Conservation (phyloP, 176 grass and related monocot genomes). For the Raddia distichophylla region DNA sequence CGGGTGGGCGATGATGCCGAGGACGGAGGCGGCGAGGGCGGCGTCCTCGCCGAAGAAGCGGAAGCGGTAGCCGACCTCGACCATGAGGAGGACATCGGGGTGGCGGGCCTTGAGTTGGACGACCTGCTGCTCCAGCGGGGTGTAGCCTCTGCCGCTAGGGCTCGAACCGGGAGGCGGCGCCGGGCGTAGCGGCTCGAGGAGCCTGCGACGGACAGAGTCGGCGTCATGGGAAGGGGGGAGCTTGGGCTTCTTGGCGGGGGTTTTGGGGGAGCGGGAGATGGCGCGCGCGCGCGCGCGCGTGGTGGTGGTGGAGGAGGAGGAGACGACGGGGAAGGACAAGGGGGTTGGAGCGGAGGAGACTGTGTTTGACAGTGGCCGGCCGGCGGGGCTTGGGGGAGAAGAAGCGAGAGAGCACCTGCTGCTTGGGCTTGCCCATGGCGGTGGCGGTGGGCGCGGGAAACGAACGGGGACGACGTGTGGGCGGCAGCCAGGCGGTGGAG, state of each 20-base stretch:
- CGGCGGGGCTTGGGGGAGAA: slow-evolving; percentile 65
- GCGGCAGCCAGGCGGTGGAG: not conserved
- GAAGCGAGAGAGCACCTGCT: slow-evolving; percentile 84
- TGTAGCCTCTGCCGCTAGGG: slow-evolving; percentile 55
- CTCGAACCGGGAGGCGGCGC: slow-evolving; percentile 1
- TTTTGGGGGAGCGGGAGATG: slow-evolving; percentile 63
- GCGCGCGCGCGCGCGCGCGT: slow-evolving; percentile 57
- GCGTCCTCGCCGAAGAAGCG: slow-evolving; percentile 94
- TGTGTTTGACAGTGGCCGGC: too few species aligned
- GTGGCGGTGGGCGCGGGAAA: slow-evolving; percentile 28
- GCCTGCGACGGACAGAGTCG: slow-evolving; percentile 60
- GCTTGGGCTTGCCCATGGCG: slow-evolving; percentile 87
- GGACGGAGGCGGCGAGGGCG: slow-evolving; percentile 68
- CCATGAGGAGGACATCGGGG: slow-evolving; percentile 77
- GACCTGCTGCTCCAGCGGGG: slow-evolving; percentile 87
- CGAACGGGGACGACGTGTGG: slow-evolving; percentile 6
- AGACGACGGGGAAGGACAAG: too few species aligned
- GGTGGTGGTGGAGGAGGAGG: slow-evolving; percentile 54
- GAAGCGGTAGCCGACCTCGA: slow-evolving; percentile 91
- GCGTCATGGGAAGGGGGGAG: slow-evolving; percentile 30
- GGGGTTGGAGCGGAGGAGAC: too few species aligned
- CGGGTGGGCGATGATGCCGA: slow-evolving; percentile 80
- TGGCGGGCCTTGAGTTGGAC: slow-evolving; percentile 71
- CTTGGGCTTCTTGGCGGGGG: slow-evolving; percentile 45
- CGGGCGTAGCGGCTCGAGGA: slow-evolving; percentile 49